Conservation (phyloP, 2,329 filamentous ascomycete genomes). For the Pseudogymnoascus sp. region DNA sequence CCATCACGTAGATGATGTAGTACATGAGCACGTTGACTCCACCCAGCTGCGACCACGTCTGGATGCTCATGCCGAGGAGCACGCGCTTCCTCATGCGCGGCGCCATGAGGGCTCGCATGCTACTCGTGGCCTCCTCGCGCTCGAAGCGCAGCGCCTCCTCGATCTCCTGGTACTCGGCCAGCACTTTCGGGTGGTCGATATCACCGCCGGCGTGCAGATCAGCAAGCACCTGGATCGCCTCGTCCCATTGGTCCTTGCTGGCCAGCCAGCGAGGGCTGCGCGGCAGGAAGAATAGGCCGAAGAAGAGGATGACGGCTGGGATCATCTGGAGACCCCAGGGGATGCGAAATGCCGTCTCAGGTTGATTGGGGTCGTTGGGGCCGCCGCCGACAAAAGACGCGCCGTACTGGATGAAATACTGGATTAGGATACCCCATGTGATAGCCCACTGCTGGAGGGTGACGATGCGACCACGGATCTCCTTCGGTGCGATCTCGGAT, state of each 20-base stretch:
- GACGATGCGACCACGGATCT: slow-evolving; percentile 53
- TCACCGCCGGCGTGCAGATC: slow-evolving; percentile 52
- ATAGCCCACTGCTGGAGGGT: slow-evolving; percentile 65
- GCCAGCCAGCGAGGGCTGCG: slow-evolving; percentile 66
- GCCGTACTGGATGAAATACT: slow-evolving; percentile 62
- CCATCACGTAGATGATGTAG: slow-evolving; percentile 69
- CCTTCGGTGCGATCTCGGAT: slow-evolving; percentile 55
- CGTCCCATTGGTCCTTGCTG: slow-evolving; percentile 58
- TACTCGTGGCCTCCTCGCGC: slow-evolving; percentile 59
- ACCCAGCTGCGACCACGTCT: slow-evolving; percentile 70
- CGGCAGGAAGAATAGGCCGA: slow-evolving; percentile 54
- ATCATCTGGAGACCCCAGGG: slow-evolving; percentile 56
- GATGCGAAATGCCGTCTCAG: slow-evolving; percentile 49
- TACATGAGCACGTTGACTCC: slow-evolving; percentile 72
- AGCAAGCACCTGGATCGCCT: slow-evolving; percentile 52
- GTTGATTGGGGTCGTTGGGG: slow-evolving; percentile 42
- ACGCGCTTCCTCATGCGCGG: slow-evolving; percentile 67
- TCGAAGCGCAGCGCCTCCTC: slow-evolving; percentile 69
- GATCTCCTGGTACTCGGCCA: slow-evolving; percentile 62
- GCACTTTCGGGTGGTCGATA: slow-evolving; percentile 48
- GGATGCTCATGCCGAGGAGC: slow-evolving; percentile 61
- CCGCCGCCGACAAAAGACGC: slow-evolving; percentile 48
- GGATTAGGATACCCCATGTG: slow-evolving; percentile 61
- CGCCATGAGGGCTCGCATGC: slow-evolving; percentile 63
- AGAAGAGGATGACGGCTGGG: slow-evolving; percentile 45